Base-by-base conservation (phyloP, 2,329 filamentous ascomycete genomes). In the Nemania sp. region DNA sequence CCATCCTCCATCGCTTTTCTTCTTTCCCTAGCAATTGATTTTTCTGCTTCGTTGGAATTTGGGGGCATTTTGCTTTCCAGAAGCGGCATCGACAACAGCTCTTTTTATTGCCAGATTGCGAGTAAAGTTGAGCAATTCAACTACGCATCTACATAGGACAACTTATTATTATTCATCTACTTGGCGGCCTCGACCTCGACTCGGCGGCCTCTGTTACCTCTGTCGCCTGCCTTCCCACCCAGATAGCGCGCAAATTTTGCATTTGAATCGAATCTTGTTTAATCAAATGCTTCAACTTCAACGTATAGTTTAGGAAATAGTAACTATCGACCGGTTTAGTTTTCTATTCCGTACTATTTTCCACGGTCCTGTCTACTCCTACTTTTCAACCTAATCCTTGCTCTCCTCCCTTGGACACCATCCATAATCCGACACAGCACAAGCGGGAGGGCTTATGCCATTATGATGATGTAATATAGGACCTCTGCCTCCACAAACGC, bases 391-490 rank as follows among this genome's bases (percentile, higher is more conserved):
- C 22, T 27, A 20, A 29, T 49, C 8, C 51, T 43, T 49, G 20
- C 27, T 26, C 24, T 47, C 47, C 15, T 29, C 49, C 52, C 15
- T 5, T 54, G 11, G 6, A 22, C 52, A 24, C 15, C 15, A 10
- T 20, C 35, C 54, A 11, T 62, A 24, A 52, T 54, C 62, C 7
- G 41, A 13, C 38, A 29, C 24, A 43, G 7, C 59, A 32, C 10
- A 38, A 18, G 10, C n/a, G n/a, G 56, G 52, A 67, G 18, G 35
- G 27, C 43, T 32, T 47, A 35, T 32, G 38, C 52, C 49, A 51
- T 58, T 27, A 63, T 59, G 38, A 62, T 64, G 52, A 64, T 62
- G 56, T 54, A 62, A 64, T 67, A 29, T 24, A 63, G 27, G 15
- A 29, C 52, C 26, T 22, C n/a, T 6, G 8, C 53, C 43, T 24